Conservation (phyloP, 2,329 filamentous ascomycete genomes). For the Aspergillus tanneri region DNA sequence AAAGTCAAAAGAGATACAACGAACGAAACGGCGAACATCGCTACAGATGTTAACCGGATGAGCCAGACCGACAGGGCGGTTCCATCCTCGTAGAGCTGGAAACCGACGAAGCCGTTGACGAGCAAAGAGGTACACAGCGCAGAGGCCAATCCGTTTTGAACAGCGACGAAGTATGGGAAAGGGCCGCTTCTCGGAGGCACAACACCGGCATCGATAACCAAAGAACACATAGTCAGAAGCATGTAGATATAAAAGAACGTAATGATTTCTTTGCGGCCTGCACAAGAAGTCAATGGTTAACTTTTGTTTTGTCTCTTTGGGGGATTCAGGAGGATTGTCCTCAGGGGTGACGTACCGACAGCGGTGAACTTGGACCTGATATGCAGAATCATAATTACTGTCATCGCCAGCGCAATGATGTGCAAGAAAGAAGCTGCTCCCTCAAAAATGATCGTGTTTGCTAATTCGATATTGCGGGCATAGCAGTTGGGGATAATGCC, state of each 20-base stretch:
- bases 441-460: slow-evolving; percentile 98
- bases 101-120: slow-evolving; percentile 97
- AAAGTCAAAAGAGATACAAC: slow-evolving; percentile 89
- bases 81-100: slow-evolving; percentile 96
- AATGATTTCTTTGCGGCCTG: slow-evolving; percentile 69
- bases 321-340: neutral
- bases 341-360: slow-evolving; percentile 64
- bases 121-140: slow-evolving; percentile 84
- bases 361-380: slow-evolving; percentile 97
- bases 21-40: slow-evolving; percentile 83
- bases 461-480: slow-evolving; percentile 89
- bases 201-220: slow-evolving; percentile 90
- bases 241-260: slow-evolving; percentile 98
- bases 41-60: slow-evolving; percentile 71
- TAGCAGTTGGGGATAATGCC: slow-evolving; percentile 91
- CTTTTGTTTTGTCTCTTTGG: neutral
- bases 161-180: slow-evolving; percentile 88
- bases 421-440: slow-evolving; percentile 88
- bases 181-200: slow-evolving; percentile 75
- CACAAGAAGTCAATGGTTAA: slow-evolving; percentile 13
- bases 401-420: slow-evolving; percentile 87
- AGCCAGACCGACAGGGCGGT: slow-evolving; percentile 93
- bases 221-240: slow-evolving; percentile 80
- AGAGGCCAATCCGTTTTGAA: slow-evolving; percentile 80
- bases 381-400: slow-evolving; percentile 94